Evolutionary conservation across 225 moss, liverwort and hornwort species (phyloP).

Genomic region (Pleurozium schreberi): DNA sequence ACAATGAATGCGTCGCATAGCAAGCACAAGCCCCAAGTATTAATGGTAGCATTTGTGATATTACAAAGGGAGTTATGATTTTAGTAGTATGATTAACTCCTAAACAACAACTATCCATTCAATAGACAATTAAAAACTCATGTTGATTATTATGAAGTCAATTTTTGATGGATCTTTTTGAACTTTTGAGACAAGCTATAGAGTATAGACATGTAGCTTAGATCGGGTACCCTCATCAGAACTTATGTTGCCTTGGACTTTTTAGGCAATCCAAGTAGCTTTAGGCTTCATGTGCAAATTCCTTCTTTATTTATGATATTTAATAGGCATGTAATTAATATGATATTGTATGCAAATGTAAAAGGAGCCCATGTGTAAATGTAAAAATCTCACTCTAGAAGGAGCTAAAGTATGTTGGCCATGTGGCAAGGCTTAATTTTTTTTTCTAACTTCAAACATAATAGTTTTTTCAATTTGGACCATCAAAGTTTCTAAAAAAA

Average conservation of each 20-base stretch:
- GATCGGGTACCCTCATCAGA: rapidly evolving
- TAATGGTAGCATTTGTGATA: too few relatives aligned
- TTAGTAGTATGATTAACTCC: too few relatives aligned
- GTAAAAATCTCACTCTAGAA: not conserved
- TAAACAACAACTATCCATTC: too few relatives aligned
- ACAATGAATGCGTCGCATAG: too few relatives aligned
- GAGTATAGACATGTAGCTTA: too few relatives aligned
- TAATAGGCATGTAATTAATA: not conserved
- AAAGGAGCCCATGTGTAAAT: not conserved
- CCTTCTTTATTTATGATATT: not conserved
- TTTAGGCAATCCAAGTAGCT: not conserved
- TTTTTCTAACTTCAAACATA: not conserved
- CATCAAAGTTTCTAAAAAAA: not conserved
- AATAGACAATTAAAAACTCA: too few relatives aligned
- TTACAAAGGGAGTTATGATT: too few relatives aligned
- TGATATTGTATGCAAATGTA: not conserved
- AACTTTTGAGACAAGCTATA: too few relatives aligned
- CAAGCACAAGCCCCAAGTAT: too few relatives aligned
- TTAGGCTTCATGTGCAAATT: not conserved
- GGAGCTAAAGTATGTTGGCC: too few relatives aligned
- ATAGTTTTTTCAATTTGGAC: not conserved
- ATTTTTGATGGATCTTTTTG: too few relatives aligned
- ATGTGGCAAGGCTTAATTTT: not conserved
- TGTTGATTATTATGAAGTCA: too few relatives aligned
- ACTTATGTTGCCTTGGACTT: rapidly evolving